Base-by-base conservation (phyloP, 2,329 filamentous ascomycete genomes). In the Trichoderma harzianum region DNA sequence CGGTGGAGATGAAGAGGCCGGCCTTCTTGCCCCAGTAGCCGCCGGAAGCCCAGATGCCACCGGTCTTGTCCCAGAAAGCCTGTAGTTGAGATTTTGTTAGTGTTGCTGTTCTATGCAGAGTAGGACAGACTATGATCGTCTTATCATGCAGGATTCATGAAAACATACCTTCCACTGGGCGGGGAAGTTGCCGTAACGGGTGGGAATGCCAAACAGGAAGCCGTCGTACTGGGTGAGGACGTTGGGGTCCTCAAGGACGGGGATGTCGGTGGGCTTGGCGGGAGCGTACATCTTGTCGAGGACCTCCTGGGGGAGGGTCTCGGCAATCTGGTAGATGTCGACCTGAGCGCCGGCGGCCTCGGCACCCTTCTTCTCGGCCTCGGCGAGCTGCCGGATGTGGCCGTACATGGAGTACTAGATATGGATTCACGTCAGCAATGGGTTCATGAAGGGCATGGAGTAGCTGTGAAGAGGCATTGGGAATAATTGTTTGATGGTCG, bases 151-250 rank as follows among this genome's bases (percentile, higher is more conserved):
- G 24, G 16, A 26, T 36, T 21, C 16, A 26, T 16, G 18, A 14
- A 5, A n/a, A 60, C 77, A 67, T 75, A 83, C 83, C 87, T 96
- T 98, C 93, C 93, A 98, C 85, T 99, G 96, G 21, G 92, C 93
- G 63, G 95, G 95, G 88, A 97, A 97, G 90, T 97, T 98, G 78
- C 96, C 96, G 85, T 93, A 99, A 76, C 96, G 90, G 66, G 96
- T 99, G 73, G 96, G 96, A 82, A 98, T 96, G 76, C 96, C 96
- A 78, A 98, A 88, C 75, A 99, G 91, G 86, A 98, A 91, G 76
- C 86, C 96, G 79, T 98, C 95, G 85, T 97, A 98, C 68, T 85
- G 75, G 79, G 91, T 89, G 57, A 98, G 90, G 36, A 82, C 85
- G 14, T 79, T 68, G 7, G 89, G 86, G 79, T 88, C 84, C 21